These are phyloP conservation scores for Microbotryomycetes sp. DNA, from an alignment of 1,284 basidiomycete genomes.

Conservation along the genomic window DNA sequence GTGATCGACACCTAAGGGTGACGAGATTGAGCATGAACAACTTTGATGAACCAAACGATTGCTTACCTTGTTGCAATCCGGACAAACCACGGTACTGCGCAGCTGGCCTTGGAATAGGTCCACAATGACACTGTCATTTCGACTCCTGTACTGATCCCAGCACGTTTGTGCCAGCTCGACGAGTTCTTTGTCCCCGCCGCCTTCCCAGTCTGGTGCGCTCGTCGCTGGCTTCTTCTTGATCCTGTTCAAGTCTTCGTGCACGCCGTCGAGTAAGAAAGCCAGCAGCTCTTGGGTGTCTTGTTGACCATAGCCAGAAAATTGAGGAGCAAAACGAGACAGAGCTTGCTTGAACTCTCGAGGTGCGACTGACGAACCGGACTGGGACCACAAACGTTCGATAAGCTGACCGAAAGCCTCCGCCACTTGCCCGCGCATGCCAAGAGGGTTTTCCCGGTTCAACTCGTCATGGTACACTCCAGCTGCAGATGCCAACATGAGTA, in stretches of 20 bases:
- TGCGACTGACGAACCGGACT: conserved; percentile 46
- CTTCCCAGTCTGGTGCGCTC: conserved; percentile 96
- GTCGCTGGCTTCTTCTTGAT: conserved; percentile 67
- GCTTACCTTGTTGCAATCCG: conserved; percentile 82
- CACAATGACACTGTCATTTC: conserved; percentile 97
- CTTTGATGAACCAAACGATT: background rate
- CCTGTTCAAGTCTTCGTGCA: conserved; percentile 56
- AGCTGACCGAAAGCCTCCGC: conserved; percentile 80
- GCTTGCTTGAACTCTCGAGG: conserved; percentile 92
- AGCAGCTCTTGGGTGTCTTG: conserved; percentile 57
- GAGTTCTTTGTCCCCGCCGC: conserved; percentile 75
- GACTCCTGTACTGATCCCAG: conserved; percentile 95
- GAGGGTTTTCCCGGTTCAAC: conserved; percentile 87
- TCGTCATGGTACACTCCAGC: conserved; percentile 77
- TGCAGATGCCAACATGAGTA: conserved; percentile 39
- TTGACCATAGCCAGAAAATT: conserved; percentile 56
- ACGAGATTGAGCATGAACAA: background rate
- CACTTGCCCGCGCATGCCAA: conserved; percentile 93
- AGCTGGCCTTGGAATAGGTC: conserved; percentile 98
- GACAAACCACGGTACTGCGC: conserved; percentile 81
- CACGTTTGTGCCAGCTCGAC: conserved; percentile 75
- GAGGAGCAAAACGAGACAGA: conserved; percentile 51
- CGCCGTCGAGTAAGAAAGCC: conserved; percentile 54
- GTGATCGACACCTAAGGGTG: conserved; percentile 80
- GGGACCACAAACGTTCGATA: conserved; percentile 70